Percentiles rank a stretch among this genome's conserved stretches.
These are phyloP conservation scores for Trypanosoma theileri DNA, from an alignment of 208 protist genomes.

Conservation along the genomic window DNA sequence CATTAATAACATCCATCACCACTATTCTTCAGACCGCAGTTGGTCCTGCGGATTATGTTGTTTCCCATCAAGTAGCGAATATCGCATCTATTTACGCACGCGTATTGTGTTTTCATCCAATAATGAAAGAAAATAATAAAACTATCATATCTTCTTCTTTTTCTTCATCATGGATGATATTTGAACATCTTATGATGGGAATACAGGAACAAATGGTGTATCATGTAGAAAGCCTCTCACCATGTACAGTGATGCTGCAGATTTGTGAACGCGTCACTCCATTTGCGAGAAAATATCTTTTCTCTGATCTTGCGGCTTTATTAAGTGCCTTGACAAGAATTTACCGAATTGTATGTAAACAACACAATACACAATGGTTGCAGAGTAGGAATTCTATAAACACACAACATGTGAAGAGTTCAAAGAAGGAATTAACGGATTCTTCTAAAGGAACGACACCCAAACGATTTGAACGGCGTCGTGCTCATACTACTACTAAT, in stretches of 20 bases:
- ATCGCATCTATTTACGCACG: conserved; percentile 30
- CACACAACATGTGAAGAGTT: background rate
- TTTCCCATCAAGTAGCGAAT: conserved; percentile 26
- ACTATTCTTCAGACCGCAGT: conserved; percentile 1
- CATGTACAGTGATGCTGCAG: conserved; percentile 18
- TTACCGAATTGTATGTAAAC: conserved; percentile 12
- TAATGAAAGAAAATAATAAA: background rate
- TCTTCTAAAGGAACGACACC: background rate
- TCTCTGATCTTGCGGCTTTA: conserved; percentile 32
- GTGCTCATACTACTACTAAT: background rate
- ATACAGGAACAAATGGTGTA: conserved; percentile 19
- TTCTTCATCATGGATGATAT: conserved; percentile 4
- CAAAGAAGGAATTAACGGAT: background rate
- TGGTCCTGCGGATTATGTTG: conserved; percentile 3
- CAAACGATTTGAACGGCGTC: conserved; percentile 18
- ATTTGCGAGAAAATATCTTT: conserved; percentile 25
- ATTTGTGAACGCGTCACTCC: conserved; percentile 28
- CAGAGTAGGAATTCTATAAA: background rate
- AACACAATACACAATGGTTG: background rate
- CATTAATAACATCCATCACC: conserved; percentile 20
- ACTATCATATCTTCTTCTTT: background rate
- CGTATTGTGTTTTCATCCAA: conserved; percentile 11
- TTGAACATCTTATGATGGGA: conserved; percentile 16
- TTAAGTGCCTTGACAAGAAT: conserved; percentile 30
- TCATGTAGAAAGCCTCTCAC: conserved; percentile 14